Evolutionary conservation across 768 basidiomycete species (phyloP).

Genomic region (Russula griseocarnosa): DNA sequence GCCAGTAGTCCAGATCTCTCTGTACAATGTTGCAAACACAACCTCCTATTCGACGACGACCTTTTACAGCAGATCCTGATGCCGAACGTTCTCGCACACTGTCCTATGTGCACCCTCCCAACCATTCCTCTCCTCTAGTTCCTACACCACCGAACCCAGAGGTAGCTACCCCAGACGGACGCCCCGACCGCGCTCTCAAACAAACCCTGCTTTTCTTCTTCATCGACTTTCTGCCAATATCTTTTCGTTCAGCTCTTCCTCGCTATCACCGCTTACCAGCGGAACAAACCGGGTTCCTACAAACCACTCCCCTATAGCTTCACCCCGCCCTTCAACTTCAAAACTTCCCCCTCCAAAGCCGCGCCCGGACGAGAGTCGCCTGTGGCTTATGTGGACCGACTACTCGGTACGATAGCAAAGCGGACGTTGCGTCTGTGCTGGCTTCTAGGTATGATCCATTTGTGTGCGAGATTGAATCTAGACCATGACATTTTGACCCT

Average conservation of each 20-base stretch:
- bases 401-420: conserved; percentile 65
- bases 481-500: conserved; percentile 11
- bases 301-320: conserved; percentile 34
- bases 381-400: conserved; percentile 60
- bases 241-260: conserved; percentile 47
- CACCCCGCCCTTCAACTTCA: conserved; percentile 45
- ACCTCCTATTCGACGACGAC: conserved; percentile 33
- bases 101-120: conserved; percentile 27
- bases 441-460: conserved; percentile 63
- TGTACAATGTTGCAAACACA: not conserved
- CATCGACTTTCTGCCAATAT: conserved; percentile 67
- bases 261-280: conserved; percentile 34
- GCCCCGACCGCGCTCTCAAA: conserved; percentile 47
- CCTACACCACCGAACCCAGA: conserved; percentile 28
- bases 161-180: conserved; percentile 35
- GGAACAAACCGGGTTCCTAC: conserved; percentile 27
- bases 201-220: conserved; percentile 65
- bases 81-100: conserved; percentile 32
- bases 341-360: conserved; percentile 52
- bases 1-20: conserved; percentile 20
- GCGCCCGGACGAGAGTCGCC: conserved; percentile 58
- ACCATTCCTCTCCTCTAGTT: conserved; percentile 14
- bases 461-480: conserved; percentile 3
- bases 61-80: conserved; percentile 42
- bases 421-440: conserved; percentile 74